phyloP scores from a whole-genome alignment of 352 stramenopile species.

The Phytophthora melonis region DNA sequence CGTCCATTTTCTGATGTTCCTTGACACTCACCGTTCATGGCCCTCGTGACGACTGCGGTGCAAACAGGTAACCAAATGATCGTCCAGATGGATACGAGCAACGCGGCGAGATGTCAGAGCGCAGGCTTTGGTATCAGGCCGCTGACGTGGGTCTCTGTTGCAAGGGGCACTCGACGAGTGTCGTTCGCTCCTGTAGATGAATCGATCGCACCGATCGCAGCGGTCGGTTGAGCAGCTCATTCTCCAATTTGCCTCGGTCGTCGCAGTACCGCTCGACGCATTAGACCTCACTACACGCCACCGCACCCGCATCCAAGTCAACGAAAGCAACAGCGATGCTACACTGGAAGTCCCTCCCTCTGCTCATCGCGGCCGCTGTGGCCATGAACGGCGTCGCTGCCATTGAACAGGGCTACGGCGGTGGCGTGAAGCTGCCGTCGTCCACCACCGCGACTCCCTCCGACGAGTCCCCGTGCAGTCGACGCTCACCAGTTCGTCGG shows the following conservation, averaged over 20 bases:
- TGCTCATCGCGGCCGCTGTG: conserved; percentile 29
- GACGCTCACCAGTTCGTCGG: conserved; percentile 4
- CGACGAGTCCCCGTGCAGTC: conserved; percentile 22
- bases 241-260: conserved; percentile 33
- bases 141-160: conserved; percentile 10
- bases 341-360: conserved; percentile 31
- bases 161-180: conserved; percentile 17
- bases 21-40: conserved; percentile 6
- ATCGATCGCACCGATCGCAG: neutral
- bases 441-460: conserved; percentile 21
- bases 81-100: conserved; percentile 33
- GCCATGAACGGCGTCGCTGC: conserved; percentile 32
- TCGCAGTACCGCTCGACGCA: neutral
- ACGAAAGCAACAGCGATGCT: conserved; percentile 14
- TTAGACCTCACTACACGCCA: neutral
- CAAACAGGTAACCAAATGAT: conserved; percentile 25
- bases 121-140: conserved; percentile 5
- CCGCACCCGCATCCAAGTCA: no score
- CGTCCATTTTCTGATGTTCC: conserved; percentile 16
- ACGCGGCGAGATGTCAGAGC: conserved; percentile 17
- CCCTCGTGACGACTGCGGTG: neutral
- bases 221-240: conserved; percentile 17
- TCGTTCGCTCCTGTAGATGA: neutral
- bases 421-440: conserved; percentile 14
- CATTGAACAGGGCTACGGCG: conserved; percentile 35